Evolutionary conservation across 305 asterid species (phyloP), one percentile per base, ranked within the genome.

Genomic region (Ajuga reptans): DNA sequence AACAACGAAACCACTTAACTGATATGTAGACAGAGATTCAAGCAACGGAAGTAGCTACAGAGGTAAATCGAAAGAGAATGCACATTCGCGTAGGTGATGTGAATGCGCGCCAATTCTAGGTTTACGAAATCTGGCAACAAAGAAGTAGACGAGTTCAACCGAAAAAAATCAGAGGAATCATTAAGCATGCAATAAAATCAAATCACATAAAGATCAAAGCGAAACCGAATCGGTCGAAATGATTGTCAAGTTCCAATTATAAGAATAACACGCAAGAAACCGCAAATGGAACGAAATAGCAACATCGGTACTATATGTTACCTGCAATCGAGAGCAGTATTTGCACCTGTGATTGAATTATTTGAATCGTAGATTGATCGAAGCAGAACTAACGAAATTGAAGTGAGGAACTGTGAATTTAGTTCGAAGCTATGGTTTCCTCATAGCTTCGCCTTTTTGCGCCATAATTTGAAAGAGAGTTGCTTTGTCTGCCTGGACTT

Each of bases 31-130:
- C 45, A 2, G 64, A 61, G 61, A 62, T 55, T 66, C 73, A 67
- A 57, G 61, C 55, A 56, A 31, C 8, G 43, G 50, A 53, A 16
- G 52, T 27, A 53, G 52, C 63, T 36, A 59, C 9, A 27, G 31
- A 65, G 68, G 43, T 71, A 41, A 55, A 61, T 37, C 16, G 16
- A 51, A 18, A 36, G 45, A 12, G 7, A 61, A 39, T 33, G 49
- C 64, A 41, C 47, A 49, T 47, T 36, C 62, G 67, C 54, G 15
- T 4, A 24, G 42, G 51, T 11, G 17, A 57, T 45, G 27, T 62
- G 37, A 46, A 62, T 54, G 62, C 75, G 75, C 75, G 75, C 76
- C 78, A 73, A 71, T 74, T 73, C 57, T 63, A 68, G 80, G 73
- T 73, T 74, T 77, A 8, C 29, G 45, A 68, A 72, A 58, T 36